Evolutionary conservation across 2,329 filamentous ascomycete genomes (phyloP).

Genomic region (Pseudocercospora eumusae): DNA sequence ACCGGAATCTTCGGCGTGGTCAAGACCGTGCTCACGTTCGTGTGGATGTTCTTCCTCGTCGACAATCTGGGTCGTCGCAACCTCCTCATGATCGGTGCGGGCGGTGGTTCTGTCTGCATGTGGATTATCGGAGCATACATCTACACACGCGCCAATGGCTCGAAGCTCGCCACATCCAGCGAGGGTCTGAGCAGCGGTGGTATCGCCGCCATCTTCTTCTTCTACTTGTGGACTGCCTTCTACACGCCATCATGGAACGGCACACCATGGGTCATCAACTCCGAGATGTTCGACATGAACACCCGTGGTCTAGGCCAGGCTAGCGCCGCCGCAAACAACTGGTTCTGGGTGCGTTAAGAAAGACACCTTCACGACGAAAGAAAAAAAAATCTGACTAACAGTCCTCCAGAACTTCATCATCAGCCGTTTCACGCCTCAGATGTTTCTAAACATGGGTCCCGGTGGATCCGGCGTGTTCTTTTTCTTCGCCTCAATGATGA

Average conservation of each 20-base stretch:
- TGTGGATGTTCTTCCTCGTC: slow-evolving; percentile 70
- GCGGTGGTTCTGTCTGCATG: slow-evolving; percentile 64
- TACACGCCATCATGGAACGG: slow-evolving; percentile 60
- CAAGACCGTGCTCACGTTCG: slow-evolving; percentile 67
- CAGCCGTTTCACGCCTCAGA: slow-evolving; percentile 66
- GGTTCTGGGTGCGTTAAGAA: slow-evolving; percentile 55
- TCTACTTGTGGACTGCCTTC: slow-evolving; percentile 68
- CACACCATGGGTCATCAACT: slow-evolving; percentile 73
- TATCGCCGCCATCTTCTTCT: slow-evolving; percentile 67
- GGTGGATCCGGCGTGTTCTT: slow-evolving; percentile 46
- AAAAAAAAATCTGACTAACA: slow-evolving; percentile 35
- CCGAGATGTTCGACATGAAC: slow-evolving; percentile 73
- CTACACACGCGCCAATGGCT: slow-evolving; percentile 39
- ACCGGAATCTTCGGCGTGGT: slow-evolving; percentile 78
- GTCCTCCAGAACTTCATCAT: slow-evolving; percentile 70
- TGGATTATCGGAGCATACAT: slow-evolving; percentile 66
- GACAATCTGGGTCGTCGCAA: slow-evolving; percentile 64
- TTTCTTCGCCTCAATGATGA: slow-evolving; percentile 53
- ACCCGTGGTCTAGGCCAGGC: slow-evolving; percentile 70
- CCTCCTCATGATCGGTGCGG: slow-evolving; percentile 65
- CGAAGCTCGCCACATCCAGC: slow-evolving; percentile 44
- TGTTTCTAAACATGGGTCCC: slow-evolving; percentile 52
- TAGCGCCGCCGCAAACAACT: slow-evolving; percentile 70
- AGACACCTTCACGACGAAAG: background rate
- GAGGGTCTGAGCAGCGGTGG: slow-evolving; percentile 50